Conservation (phyloP, 1,139 yeast genomes). For the Ashbya aceris region DNA sequence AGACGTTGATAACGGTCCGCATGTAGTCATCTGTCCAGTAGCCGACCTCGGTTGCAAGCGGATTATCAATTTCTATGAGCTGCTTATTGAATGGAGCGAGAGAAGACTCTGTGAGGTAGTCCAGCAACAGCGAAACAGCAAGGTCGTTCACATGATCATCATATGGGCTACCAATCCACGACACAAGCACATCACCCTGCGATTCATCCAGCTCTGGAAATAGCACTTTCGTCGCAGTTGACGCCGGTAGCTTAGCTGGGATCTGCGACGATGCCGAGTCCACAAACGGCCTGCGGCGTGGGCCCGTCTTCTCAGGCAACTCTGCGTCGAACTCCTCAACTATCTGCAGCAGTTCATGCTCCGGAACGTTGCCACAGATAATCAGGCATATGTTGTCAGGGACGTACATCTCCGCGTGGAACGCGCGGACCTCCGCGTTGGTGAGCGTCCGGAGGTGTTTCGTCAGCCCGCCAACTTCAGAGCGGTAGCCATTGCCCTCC, state of each 20-base stretch:
- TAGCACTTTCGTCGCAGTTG: constrained; percentile 43
- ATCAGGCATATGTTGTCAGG: constrained; percentile 80
- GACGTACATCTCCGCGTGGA: constrained; percentile 63
- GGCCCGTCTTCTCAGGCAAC: constrained; percentile 36
- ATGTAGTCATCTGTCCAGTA: constrained; percentile 64
- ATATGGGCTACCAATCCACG: constrained; percentile 79
- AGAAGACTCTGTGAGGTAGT: constrained; percentile 69
- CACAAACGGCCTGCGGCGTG: constrained; percentile 63
- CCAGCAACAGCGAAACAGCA: constrained; percentile 66
- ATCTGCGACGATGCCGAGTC: constrained; percentile 52
- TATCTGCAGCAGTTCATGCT: constrained; percentile 51
- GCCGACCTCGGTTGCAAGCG: constrained; percentile 66
- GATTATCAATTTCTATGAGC: constrained; percentile 74
- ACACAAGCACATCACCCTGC: constrained; percentile 62
- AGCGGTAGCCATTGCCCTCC: constrained; percentile 65
- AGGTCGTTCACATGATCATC: constrained; percentile 44
- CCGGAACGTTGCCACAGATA: constrained; percentile 77
- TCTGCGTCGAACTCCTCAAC: constrained; percentile 57
- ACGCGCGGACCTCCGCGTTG: constrained; percentile 63
- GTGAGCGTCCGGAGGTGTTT: constrained; percentile 64
- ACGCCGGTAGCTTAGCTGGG: constrained; percentile 27
- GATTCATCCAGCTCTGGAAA: constrained; percentile 89
- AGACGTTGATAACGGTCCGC: constrained; percentile 49
- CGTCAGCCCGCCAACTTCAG: constrained; percentile 92
- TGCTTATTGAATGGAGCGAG: constrained; percentile 56